Conservation (phyloP, 2,329 filamentous ascomycete genomes). For the Fusarium musae region DNA sequence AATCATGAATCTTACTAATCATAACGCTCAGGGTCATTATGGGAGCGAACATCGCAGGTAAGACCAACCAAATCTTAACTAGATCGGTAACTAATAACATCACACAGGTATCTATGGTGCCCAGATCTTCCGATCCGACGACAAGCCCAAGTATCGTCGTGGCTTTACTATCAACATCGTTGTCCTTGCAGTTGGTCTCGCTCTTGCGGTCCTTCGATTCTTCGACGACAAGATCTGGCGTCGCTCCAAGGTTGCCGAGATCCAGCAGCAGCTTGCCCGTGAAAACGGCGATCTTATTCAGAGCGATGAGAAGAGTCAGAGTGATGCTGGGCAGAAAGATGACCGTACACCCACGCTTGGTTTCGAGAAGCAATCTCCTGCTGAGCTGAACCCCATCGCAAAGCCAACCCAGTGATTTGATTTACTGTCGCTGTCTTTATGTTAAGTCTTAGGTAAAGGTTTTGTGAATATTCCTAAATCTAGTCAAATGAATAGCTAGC, state of each 20-base stretch:
- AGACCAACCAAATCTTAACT: no score
- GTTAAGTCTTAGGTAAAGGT: rapidly evolving
- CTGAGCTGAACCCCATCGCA: neutral
- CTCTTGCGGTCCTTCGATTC: conserved; percentile 55
- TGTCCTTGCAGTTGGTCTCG: conserved; percentile 56
- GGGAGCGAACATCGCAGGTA: conserved; percentile 64
- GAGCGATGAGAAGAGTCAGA: conserved; percentile 19
- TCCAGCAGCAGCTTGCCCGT: conserved; percentile 12
- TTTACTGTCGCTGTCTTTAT: neutral
- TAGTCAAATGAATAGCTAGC: rapidly evolving
- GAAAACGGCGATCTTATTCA: conserved; percentile 1
- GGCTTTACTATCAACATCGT: conserved; percentile 60
- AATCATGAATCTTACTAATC: neutral
- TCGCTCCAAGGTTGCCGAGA: conserved; percentile 4
- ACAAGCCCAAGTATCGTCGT: conserved; percentile 61
- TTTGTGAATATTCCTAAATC: neutral
- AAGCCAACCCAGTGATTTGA: neutral
- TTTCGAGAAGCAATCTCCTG: conserved; percentile 1
- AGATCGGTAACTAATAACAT: no score
- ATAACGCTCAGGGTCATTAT: conserved; percentile 60
- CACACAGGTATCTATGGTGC: conserved; percentile 66
- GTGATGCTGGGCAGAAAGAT: neutral
- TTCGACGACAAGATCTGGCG: conserved; percentile 53
- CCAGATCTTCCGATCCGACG: conserved; percentile 67
- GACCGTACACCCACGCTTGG: neutral